A percentile compares a stretch with the other conserved stretches of the same genome.
Conservation (phyloP, 2,329 filamentous ascomycete species). For the Cytospora piceae region DNA sequence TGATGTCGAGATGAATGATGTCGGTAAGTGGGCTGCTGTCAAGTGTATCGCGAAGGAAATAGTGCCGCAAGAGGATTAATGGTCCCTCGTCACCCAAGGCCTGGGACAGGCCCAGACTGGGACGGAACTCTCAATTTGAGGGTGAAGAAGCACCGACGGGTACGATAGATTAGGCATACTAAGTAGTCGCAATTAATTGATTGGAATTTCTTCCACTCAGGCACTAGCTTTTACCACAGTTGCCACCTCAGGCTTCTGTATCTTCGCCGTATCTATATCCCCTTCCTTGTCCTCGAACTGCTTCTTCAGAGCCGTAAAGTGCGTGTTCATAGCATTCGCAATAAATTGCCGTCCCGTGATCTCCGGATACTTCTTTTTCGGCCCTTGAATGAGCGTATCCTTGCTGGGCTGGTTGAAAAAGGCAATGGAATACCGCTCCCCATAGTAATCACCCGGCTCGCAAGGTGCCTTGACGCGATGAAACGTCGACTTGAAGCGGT, state of each 20-base stretch:
- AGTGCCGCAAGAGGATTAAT: not conserved
- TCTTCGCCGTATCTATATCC: not conserved
- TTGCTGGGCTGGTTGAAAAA: slow-evolving; percentile 64
- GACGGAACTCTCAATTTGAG: too few species aligned
- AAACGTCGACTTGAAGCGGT: slow-evolving; percentile 63
- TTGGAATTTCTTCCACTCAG: not conserved
- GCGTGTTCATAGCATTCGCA: slow-evolving; percentile 56
- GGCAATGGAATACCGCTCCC: slow-evolving; percentile 60
- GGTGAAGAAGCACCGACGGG: not conserved
- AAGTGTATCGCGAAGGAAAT: not conserved
- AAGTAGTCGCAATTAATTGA: not conserved
- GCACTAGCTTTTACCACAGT: slow-evolving; percentile 7
- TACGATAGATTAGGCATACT: not conserved
- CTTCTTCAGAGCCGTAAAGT: slow-evolving; percentile 47
- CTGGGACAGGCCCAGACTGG: not conserved
- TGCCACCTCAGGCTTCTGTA: not conserved
- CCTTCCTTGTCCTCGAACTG: not conserved
- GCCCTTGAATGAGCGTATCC: slow-evolving; percentile 57
- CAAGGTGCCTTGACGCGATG: slow-evolving; percentile 49
- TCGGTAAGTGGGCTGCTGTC: not conserved
- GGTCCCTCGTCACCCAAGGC: not conserved
- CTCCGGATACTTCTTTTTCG: slow-evolving; percentile 57
- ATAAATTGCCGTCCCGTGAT: slow-evolving; percentile 61
- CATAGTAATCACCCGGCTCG: slow-evolving; percentile 50
- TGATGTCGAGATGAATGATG: not conserved